These are phyloP conservation scores for Cnidoscolus chayamansa DNA, from an alignment of 441 rosid genomes.

Conservation along the genomic window DNA sequence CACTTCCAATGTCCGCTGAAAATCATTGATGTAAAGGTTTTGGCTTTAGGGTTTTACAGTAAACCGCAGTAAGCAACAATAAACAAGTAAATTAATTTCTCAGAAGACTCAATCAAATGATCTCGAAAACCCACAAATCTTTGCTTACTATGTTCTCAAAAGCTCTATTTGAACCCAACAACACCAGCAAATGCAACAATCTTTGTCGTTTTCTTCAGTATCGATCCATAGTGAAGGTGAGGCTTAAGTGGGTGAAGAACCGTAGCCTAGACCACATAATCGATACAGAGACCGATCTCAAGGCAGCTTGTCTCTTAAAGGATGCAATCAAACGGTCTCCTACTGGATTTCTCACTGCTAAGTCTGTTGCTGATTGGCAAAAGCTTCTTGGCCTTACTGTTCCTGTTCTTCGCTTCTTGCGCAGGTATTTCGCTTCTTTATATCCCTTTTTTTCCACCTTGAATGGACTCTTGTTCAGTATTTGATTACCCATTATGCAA, in stretches of 20 bases:
- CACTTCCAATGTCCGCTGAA: too few relatives aligned
- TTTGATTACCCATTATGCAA: background rate
- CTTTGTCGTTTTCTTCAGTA: constrained; percentile 14
- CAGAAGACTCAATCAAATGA: constrained; percentile 25
- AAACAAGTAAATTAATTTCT: constrained; percentile 3
- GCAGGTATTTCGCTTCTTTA: constrained; percentile 48
- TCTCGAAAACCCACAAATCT: constrained; percentile 30
- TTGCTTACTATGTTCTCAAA: constrained; percentile 22
- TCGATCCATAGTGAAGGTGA: constrained; percentile 52
- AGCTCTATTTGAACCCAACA: constrained; percentile 27
- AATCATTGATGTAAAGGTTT: background rate
- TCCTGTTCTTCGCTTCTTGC: constrained; percentile 85
- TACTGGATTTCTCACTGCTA: constrained; percentile 82
- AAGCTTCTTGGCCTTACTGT: constrained; percentile 91
- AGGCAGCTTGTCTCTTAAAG: constrained; percentile 84
- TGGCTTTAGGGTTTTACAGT: background rate
- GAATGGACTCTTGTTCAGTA: background rate
- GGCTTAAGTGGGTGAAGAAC: constrained; percentile 93
- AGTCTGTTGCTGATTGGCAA: constrained; percentile 85
- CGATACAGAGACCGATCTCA: constrained; percentile 82
- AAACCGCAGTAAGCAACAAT: background rate
- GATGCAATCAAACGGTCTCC: constrained; percentile 89
- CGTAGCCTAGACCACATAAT: constrained; percentile 77
- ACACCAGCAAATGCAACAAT: background rate
- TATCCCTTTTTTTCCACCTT: background rate